phyloP scores from a whole-genome alignment of 495 filamentous ascomycete species.

The Aspergillus incahuasiensis region DNA sequence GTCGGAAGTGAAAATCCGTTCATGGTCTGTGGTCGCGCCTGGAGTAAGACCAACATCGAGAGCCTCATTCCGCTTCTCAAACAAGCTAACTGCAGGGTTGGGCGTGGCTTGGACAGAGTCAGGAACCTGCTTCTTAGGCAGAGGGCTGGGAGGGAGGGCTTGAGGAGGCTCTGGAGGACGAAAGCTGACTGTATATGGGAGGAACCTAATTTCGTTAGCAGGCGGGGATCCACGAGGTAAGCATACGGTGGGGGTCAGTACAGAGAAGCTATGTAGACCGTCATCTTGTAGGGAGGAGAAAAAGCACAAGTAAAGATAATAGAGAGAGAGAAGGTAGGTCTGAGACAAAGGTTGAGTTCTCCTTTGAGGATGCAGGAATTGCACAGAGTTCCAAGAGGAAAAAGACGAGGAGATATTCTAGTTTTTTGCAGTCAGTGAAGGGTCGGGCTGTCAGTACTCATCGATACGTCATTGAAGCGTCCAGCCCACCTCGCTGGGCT shows the following conservation, averaged over 20 bases:
- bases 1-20: conserved; percentile 52
- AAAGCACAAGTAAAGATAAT: conserved; percentile 1
- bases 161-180: conserved; percentile 27
- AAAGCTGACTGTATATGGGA: conserved; percentile 88
- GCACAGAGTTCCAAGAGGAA: neutral
- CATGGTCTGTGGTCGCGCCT: conserved; percentile 56
- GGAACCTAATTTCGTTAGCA: conserved; percentile 54
- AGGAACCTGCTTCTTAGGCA: conserved; percentile 31
- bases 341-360: conserved; percentile 4
- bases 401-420: neutral
- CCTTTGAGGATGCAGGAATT: conserved; percentile 17
- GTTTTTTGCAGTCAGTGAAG: neutral
- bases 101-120: conserved; percentile 31
- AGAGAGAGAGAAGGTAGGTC: conserved; percentile 15
- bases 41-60: conserved; percentile 42
- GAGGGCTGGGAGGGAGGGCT: conserved; percentile 22
- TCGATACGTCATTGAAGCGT: conserved; percentile 39
- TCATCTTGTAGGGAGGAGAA: conserved; percentile 52
- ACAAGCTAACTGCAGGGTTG: conserved; percentile 37
- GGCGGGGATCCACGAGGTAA: neutral
- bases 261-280: conserved; percentile 80
- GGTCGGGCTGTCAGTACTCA: conserved; percentile 16
- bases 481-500: neutral
- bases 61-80: conserved; percentile 40
- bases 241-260: conserved; percentile 40